phyloP scores from a whole-genome alignment of 1,284 basidiomycete species.

The Clitocybe nebularis region DNA sequence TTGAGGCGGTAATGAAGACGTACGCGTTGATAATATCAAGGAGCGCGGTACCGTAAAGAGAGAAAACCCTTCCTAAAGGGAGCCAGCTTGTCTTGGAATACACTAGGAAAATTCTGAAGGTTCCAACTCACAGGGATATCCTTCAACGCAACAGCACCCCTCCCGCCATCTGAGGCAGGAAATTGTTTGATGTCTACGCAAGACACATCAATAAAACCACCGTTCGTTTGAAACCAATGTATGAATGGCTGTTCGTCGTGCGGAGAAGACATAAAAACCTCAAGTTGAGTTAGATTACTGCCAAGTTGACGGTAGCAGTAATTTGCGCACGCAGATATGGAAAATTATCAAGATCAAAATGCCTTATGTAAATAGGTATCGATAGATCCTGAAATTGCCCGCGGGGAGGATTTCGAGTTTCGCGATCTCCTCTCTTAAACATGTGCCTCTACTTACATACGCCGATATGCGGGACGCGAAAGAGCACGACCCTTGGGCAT shows the following conservation, averaged over 20 bases:
- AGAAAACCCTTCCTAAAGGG: constrained; percentile 57
- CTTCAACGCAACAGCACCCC: constrained; percentile 67
- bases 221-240: constrained; percentile 38
- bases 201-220: constrained; percentile 39
- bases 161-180: constrained; percentile 52
- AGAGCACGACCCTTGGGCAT: too few species aligned
- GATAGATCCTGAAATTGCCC: too few species aligned
- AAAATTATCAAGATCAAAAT: too few species aligned
- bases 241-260: constrained; percentile 25
- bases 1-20: constrained; percentile 58
- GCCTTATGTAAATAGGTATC: too few species aligned
- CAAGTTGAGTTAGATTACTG: not conserved
- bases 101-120: not conserved
- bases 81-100: constrained; percentile 3
- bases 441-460: too few species aligned
- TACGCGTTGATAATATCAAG: constrained; percentile 77
- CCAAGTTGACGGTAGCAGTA: not conserved
- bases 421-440: too few species aligned
- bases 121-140: constrained; percentile 63
- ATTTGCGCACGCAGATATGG: too few species aligned
- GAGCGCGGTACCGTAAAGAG: constrained; percentile 84
- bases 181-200: constrained; percentile 48
- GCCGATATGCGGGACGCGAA: too few species aligned
- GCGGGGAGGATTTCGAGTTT: too few species aligned
- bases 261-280: constrained; percentile 2